Conservation (phyloP, 305 asterid genomes). For the Rubia peregrina region DNA sequence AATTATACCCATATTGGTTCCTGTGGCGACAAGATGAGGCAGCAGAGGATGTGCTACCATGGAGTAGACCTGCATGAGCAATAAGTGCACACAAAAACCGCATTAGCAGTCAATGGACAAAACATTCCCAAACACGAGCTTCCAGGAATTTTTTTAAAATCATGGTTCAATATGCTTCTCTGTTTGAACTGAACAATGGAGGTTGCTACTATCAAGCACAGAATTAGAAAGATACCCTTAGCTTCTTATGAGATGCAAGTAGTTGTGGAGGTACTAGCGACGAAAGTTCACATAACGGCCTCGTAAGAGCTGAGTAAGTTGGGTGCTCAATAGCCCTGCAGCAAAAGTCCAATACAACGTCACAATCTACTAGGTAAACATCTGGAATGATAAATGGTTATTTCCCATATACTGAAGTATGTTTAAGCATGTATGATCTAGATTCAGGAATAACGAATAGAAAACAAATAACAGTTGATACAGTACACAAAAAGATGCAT, state of each 20-base stretch:
- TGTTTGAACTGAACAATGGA: not conserved
- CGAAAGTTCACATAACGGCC: slow-evolving; percentile 94
- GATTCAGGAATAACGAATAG: not conserved
- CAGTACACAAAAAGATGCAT: slow-evolving; percentile 18
- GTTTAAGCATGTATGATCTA: not conserved
- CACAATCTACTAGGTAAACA: slow-evolving; percentile 20
- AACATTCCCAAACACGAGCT: not conserved
- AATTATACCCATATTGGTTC: slow-evolving; percentile 86
- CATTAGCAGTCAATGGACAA: not conserved
- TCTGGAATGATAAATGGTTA: not conserved
- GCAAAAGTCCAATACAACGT: slow-evolving; percentile 27
- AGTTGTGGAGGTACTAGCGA: slow-evolving; percentile 81
- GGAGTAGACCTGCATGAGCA: slow-evolving; percentile 56
- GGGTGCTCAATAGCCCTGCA: slow-evolving; percentile 97
- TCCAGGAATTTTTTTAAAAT: not conserved
- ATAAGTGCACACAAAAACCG: not conserved
- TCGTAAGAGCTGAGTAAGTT: slow-evolving; percentile 80
- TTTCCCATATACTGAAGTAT: not conserved
- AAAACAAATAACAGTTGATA: not conserved
- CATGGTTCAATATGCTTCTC: not conserved
- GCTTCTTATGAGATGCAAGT: slow-evolving; percentile 89
- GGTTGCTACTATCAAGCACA: not conserved
- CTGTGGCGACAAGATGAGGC: slow-evolving; percentile 93
- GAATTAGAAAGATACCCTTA: slow-evolving; percentile 49
- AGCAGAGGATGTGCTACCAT: slow-evolving; percentile 93